Conservation (phyloP, 164 flowering plant genomes). For the Sedum album region DNA sequence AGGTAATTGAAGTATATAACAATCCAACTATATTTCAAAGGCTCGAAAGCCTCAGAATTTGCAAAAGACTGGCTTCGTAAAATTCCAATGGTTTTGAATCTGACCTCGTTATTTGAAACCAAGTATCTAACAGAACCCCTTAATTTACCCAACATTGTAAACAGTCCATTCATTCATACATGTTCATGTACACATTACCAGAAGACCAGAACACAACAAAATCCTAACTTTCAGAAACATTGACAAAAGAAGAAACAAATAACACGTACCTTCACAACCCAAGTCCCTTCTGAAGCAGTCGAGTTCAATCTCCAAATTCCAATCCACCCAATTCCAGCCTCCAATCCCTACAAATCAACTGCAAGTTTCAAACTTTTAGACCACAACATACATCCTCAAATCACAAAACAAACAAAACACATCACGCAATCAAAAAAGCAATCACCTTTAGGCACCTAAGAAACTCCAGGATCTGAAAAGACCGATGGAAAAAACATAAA, state of each 20-base stretch:
- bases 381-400: neutral
- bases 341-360: neutral
- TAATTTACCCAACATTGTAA: neutral
- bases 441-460: neutral
- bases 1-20: neutral
- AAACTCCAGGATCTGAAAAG: neutral
- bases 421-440: neutral
- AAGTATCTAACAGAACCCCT: neutral
- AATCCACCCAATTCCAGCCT: neutral
- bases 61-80: neutral
- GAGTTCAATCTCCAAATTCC: neutral
- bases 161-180: neutral
- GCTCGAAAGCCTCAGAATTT: neutral
- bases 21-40: neutral
- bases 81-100: slow-evolving; percentile 1
- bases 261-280: neutral
- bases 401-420: neutral
- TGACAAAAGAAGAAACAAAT: neutral
- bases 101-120: neutral
- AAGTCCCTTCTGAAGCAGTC: neutral
- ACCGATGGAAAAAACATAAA: neutral
- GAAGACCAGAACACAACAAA: neutral
- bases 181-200: neutral
- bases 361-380: neutral
- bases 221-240: neutral